Evolutionary conservation across 164 flowering plant species (phyloP).

Genomic region (Amborella trichopoda): DNA sequence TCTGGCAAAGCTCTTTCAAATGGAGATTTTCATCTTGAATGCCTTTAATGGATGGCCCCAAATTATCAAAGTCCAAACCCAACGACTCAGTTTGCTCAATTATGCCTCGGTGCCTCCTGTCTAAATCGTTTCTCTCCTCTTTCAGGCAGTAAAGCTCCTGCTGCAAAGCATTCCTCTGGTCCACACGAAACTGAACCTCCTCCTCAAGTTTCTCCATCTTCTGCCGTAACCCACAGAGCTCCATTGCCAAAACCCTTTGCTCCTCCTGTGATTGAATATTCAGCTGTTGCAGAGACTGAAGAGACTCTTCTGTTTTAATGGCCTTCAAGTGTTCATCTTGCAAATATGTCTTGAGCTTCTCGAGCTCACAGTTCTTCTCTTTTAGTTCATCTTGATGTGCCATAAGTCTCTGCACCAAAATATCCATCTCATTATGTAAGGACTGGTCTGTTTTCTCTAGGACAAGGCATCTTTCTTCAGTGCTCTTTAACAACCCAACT

Average conservation of each 20-base stretch:
- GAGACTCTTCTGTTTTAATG: conserved; percentile 42
- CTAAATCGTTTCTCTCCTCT: conserved; percentile 51
- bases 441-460: conserved; percentile 51
- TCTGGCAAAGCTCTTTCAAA: conserved; percentile 41
- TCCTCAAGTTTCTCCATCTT: conserved; percentile 59
- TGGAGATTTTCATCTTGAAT: conserved; percentile 58
- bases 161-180: conserved; percentile 41
- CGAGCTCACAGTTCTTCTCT: conserved; percentile 51
- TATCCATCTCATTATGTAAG: conserved; percentile 42
- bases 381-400: conserved; percentile 52
- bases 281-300: conserved; percentile 41
- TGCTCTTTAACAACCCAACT: conserved; percentile 25
- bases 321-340: conserved; percentile 46
- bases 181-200: conserved; percentile 40
- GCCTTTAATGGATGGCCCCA: conserved; percentile 42
- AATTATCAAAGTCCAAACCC: conserved; percentile 45
- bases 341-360: conserved; percentile 31
- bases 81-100: conserved; percentile 44
- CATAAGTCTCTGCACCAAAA: conserved; percentile 33
- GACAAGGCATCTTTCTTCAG: conserved; percentile 39
- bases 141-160: conserved; percentile 42
- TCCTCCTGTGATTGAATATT: conserved; percentile 65
- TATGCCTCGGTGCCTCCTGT: conserved; percentile 31
- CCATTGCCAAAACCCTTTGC: conserved; percentile 41
- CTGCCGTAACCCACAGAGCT: conserved; percentile 45